Conservation (phyloP, 495 filamentous ascomycete genomes). For the Articulospora tetracladia region DNA sequence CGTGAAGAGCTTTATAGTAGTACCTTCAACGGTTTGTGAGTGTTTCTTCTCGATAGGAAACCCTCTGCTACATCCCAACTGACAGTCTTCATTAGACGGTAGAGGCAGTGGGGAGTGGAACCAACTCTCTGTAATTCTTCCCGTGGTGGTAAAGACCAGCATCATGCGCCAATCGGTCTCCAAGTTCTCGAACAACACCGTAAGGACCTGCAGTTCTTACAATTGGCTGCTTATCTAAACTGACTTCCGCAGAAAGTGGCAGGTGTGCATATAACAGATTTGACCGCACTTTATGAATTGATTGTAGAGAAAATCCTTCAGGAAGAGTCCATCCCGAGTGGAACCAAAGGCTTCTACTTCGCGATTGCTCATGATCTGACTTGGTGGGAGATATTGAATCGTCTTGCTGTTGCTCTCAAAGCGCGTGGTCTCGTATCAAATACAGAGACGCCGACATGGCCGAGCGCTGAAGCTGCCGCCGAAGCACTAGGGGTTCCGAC, state of each 20-base stretch:
- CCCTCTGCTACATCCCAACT: conserved; percentile 14
- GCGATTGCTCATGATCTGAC: conserved; percentile 28
- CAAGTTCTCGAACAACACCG: conserved; percentile 32
- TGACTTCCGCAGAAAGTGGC: conserved; percentile 27
- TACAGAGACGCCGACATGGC: conserved; percentile 31
- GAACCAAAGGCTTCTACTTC: conserved; percentile 36
- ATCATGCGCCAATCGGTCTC: conserved; percentile 32
- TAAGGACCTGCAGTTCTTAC: no score
- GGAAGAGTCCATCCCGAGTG: conserved; percentile 31
- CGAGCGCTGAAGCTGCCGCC: conserved; percentile 32
- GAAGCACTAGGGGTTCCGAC: conserved; percentile 27
- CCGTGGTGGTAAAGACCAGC: conserved; percentile 29
- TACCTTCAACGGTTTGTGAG: conserved; percentile 32
- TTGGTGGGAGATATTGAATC: conserved; percentile 34
- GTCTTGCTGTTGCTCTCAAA: conserved; percentile 29
- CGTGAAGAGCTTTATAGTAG: conserved; percentile 31
- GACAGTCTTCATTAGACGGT: conserved; percentile 29
- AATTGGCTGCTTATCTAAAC: no score
- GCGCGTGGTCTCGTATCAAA: conserved; percentile 33
- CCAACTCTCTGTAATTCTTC: conserved; percentile 34
- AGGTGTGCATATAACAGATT: conserved; percentile 33
- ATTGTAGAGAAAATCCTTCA: conserved; percentile 31
- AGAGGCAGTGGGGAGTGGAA: conserved; percentile 33
- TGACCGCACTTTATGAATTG: conserved; percentile 30
- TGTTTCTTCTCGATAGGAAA: conserved; percentile 5